These are phyloP conservation scores for Cryphonectria japonica DNA, from an alignment of 2,329 filamentous ascomycete species.

Conservation along the genomic window DNA sequence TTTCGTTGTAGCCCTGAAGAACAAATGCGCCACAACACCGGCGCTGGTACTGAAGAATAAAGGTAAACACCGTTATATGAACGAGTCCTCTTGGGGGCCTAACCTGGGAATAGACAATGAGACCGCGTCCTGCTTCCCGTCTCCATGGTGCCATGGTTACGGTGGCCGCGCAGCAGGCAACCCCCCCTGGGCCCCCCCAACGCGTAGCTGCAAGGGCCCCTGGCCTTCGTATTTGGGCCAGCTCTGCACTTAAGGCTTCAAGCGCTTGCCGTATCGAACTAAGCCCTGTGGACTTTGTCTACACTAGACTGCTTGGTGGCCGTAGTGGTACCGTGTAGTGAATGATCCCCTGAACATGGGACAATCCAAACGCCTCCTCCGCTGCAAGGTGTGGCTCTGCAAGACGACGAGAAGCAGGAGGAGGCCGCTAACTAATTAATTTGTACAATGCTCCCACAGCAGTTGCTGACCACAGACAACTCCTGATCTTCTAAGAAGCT, in stretches of 20 bases:
- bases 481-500: not conserved
- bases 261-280: conserved; percentile 30
- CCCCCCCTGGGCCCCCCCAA: not conserved
- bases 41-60: not conserved
- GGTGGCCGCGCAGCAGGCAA: not conserved
- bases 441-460: not conserved
- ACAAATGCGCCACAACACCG: not conserved
- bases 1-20: not conserved
- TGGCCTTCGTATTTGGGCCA: conserved; percentile 26
- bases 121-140: conserved; percentile 6
- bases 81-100: not conserved
- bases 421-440: not conserved
- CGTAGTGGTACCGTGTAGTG: not conserved
- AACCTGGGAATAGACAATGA: not conserved
- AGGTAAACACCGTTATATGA: not conserved
- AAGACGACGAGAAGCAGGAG: not conserved
- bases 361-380: not conserved
- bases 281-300: conserved; percentile 18
- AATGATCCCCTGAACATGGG: not conserved
- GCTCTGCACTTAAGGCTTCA: conserved; percentile 28
- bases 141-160: not conserved
- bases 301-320: not conserved
- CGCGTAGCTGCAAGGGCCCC: conserved; percentile 22
- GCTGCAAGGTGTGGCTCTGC: not conserved
- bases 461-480: not conserved